Evolutionary conservation across 768 basidiomycete genomes (phyloP).

Genomic region (Leucocoprinus sp.): DNA sequence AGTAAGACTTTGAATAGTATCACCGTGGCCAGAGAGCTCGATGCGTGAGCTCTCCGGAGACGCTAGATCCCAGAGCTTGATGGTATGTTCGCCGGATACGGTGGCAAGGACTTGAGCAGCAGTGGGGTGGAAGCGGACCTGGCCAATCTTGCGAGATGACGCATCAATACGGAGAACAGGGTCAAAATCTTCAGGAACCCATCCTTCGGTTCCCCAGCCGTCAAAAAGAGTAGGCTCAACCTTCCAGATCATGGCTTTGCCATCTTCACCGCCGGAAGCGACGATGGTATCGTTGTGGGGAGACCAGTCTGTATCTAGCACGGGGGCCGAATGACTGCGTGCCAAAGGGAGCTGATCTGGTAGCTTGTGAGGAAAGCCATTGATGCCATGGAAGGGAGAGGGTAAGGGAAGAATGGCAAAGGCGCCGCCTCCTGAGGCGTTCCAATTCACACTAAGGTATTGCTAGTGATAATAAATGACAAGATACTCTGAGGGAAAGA

Average conservation of each 20-base stretch:
- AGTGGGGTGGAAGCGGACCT: conserved; percentile 90
- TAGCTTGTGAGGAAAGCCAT: conserved; percentile 63
- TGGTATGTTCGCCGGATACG: conserved; percentile 72
- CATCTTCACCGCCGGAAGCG: conserved; percentile 91
- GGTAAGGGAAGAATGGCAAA: conserved; percentile 91
- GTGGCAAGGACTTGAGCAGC: conserved; percentile 81
- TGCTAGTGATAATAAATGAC: conserved; percentile 28
- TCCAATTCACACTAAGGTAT: conserved; percentile 94
- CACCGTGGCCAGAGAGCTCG: conserved; percentile 67
- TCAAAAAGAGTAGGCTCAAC: conserved; percentile 62
- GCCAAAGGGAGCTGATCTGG: conserved; percentile 92
- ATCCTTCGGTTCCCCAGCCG: conserved; percentile 77
- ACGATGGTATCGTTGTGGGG: conserved; percentile 89
- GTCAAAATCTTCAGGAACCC: conserved; percentile 77
- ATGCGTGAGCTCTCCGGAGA: conserved; percentile 55
- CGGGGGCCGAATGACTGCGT: conserved; percentile 74
- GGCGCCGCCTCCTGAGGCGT: conserved; percentile 85
- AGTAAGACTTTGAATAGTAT: conserved; percentile 79
- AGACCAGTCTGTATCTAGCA: conserved; percentile 95
- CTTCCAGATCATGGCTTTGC: conserved; percentile 89
- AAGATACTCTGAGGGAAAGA: no score
- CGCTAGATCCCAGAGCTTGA: conserved; percentile 89
- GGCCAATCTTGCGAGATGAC: conserved; percentile 84
- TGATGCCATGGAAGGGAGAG: conserved; percentile 51
- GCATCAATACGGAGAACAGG: conserved; percentile 77